Evolutionary conservation across 1,284 basidiomycete species (phyloP).

Genomic region (Xerocomus alliaceus): DNA sequence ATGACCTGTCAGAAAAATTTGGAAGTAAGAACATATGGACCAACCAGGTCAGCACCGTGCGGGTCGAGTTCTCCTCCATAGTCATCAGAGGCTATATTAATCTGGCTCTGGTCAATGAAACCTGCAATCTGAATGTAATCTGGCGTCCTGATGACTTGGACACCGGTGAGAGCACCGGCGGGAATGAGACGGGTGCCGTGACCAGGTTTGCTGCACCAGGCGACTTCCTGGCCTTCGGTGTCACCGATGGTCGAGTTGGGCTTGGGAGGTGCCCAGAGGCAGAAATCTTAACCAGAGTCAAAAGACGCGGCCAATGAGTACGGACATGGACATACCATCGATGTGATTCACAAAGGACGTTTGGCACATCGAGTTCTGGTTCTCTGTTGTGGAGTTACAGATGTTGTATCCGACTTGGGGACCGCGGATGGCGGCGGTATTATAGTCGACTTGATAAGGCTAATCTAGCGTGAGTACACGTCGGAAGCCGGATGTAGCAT

Average conservation of each 20-base stretch:
- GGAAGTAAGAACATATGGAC: conserved; percentile 19
- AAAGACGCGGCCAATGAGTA: background rate
- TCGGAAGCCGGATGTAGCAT: background rate
- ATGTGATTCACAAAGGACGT: conserved; percentile 61
- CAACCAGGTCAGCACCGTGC: conserved; percentile 52
- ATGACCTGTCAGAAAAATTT: conserved; percentile 47
- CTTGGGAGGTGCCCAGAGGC: conserved; percentile 58
- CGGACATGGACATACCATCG: conserved; percentile 47
- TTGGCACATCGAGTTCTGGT: conserved; percentile 66
- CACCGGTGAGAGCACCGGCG: conserved; percentile 41
- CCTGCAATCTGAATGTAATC: conserved; percentile 63
- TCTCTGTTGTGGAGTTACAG: conserved; percentile 75
- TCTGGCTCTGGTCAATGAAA: conserved; percentile 63
- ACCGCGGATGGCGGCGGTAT: conserved; percentile 57
- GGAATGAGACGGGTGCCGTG: conserved; percentile 52
- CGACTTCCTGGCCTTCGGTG: conserved; percentile 71
- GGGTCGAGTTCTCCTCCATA: conserved; percentile 66
- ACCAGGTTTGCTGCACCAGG: conserved; percentile 63
- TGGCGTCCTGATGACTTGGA: conserved; percentile 51
- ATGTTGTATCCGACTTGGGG: conserved; percentile 68
- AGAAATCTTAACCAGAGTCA: conserved; percentile 50
- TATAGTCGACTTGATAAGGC: conserved; percentile 65
- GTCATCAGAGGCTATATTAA: conserved; percentile 58
- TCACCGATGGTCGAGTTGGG: conserved; percentile 59
- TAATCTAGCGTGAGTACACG: conserved; percentile 29